These are phyloP conservation scores for Exophiala xenobiotica DNA, from an alignment of 2,329 filamentous ascomycete species.

Conservation along the genomic window DNA sequence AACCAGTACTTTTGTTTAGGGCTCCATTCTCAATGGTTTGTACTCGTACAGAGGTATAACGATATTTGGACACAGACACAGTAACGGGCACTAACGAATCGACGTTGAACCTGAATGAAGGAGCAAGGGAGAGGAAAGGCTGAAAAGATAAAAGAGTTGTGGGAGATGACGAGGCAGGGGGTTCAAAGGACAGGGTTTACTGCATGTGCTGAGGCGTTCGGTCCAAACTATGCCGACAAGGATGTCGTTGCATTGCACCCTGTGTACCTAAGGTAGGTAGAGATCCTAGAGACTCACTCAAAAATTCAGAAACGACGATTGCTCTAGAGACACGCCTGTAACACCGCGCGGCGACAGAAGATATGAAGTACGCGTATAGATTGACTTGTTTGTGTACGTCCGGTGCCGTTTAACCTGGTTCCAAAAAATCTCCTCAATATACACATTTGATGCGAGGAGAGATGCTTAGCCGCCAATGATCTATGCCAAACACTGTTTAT, in stretches of 20 bases:
- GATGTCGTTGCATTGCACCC: no score
- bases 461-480: constrained; percentile 18
- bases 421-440: no score
- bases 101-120: background rate
- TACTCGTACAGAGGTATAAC: no score
- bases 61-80: no score
- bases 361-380: no score
- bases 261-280: no score
- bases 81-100: no score
- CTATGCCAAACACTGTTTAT: constrained; percentile 1
- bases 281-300: no score
- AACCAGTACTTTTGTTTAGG: background rate
- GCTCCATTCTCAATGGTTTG: background rate
- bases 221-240: background rate
- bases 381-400: background rate
- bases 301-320: background rate
- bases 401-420: no score
- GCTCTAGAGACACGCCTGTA: background rate
- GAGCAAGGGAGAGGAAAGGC: background rate
- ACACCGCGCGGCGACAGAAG: no score
- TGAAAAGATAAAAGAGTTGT: background rate
- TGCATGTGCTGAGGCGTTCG: background rate
- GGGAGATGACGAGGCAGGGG: background rate
- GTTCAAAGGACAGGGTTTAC: background rate
- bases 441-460: constrained; percentile 10